phyloP scores from a whole-genome alignment of 768 basidiomycete genomes.

The Cyclocybe aegerita region DNA sequence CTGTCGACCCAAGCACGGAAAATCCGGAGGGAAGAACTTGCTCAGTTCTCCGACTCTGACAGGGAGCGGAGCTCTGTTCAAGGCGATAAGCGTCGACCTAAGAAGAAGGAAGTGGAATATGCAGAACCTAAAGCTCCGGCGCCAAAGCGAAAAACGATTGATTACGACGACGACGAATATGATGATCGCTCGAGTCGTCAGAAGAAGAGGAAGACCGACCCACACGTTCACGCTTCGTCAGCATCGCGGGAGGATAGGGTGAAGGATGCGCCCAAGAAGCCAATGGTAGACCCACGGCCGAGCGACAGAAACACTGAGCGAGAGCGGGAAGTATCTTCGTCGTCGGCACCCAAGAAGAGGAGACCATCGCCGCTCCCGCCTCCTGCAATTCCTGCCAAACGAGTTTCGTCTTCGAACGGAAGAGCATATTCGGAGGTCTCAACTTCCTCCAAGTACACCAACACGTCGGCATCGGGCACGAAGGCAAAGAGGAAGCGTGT shows the following conservation, averaged over 20 bases:
- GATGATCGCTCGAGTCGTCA: not conserved
- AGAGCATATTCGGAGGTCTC: conserved; percentile 12
- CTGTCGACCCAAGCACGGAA: conserved; percentile 3
- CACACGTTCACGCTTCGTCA: too few relatives aligned
- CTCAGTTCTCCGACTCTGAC: not conserved
- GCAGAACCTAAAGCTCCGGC: conserved; percentile 1
- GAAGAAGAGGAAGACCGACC: too few relatives aligned
- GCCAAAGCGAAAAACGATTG: conserved; percentile 10
- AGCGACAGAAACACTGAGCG: too few relatives aligned
- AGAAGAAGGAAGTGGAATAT: not conserved
- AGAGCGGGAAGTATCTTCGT: not conserved
- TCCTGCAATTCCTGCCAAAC: conserved; percentile 10
- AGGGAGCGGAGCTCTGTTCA: not conserved
- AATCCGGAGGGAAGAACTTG: not conserved
- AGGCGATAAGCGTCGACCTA: not conserved
- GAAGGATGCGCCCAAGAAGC: not conserved
- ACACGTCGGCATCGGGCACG: conserved; percentile 16
- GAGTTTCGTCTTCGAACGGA: conserved; percentile 15
- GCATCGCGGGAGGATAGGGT: too few relatives aligned
- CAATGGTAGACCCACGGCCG: not conserved
- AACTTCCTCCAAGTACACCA: conserved; percentile 16
- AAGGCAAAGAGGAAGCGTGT: conserved; percentile 43
- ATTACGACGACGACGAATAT: conserved; percentile 7
- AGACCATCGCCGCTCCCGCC: conserved; percentile 33
- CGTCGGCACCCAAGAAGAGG: conserved; percentile 34